A percentile compares a stretch with the other conserved stretches of the same genome.
These are phyloP conservation scores for Tarenaya hassleriana DNA, from an alignment of 345 rosid species.

Conservation along the genomic window DNA sequence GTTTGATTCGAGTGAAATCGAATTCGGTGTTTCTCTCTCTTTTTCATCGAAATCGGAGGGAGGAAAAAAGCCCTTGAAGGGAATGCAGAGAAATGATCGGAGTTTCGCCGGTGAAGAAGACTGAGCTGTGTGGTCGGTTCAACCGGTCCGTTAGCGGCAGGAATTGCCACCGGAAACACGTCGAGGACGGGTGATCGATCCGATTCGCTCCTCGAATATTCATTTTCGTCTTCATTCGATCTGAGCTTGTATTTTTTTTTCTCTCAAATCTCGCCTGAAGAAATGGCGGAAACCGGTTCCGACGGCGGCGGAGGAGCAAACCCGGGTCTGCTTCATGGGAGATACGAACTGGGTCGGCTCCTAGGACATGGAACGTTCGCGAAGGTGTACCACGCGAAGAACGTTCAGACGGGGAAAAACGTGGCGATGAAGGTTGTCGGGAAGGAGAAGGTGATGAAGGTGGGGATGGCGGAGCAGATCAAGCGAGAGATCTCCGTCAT, in stretches of 20 bases:
- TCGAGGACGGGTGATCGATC: constrained; percentile 83
- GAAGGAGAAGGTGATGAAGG: constrained; percentile 76
- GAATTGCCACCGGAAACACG: constrained; percentile 90
- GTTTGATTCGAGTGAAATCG: constrained; percentile 3
- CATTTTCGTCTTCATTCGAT: not conserved
- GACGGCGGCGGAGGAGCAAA: constrained; percentile 23
- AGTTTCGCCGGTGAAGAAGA: constrained; percentile 35
- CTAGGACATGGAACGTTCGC: constrained; percentile 89
- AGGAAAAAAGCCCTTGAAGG: constrained; percentile 27
- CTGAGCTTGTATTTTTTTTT: not conserved
- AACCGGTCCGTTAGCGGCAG: constrained; percentile 64
- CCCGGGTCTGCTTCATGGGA: constrained; percentile 54
- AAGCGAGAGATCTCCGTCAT: constrained; percentile 89
- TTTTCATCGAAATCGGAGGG: not conserved
- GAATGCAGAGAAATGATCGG: constrained; percentile 79
- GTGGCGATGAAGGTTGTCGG: constrained; percentile 88
- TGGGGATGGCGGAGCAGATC: constrained; percentile 85
- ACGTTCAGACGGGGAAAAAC: constrained; percentile 50
- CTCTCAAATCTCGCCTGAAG: constrained; percentile 19
- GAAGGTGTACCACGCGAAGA: constrained; percentile 71
- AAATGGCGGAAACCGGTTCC: constrained; percentile 24
- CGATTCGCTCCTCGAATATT: constrained; percentile 1
- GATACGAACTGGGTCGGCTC: constrained; percentile 79
- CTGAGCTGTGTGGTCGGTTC: constrained; percentile 45
- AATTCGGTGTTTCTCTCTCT: not conserved